Base-by-base conservation (phyloP, 2,329 filamentous ascomycete genomes). In the Didymella arachidicola region DNA sequence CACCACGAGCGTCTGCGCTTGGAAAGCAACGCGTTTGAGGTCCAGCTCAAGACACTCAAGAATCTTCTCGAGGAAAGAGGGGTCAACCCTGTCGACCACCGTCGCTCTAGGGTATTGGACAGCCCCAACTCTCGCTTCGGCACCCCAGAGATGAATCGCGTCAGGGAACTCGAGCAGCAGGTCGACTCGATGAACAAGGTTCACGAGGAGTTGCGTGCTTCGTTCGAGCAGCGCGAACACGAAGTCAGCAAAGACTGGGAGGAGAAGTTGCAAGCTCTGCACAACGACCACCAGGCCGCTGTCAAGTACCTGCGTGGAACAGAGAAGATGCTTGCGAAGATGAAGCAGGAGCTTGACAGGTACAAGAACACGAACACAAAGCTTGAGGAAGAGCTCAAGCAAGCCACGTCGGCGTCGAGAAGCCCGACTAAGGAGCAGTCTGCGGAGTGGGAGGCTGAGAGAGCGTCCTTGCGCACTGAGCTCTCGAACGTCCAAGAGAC, bases 251-350 rank as follows among this genome's bases (percentile, higher is more conserved):
- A 87, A 54, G 86, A 91, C 45, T 98, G 96, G 79, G 90, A 93
- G 62, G 93, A 97, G 75, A 97, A 97, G 77, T 84, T 99, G 51
- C 87, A 92, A 59, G 93, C 97, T 73, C 87, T 99, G 30, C 93
- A 98, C 79, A 96, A 93, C 74, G 95, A 99, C 76, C 97, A 99
- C 75, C 93, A 97, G 77, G 97, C 95, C 41, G 94, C 95, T 16
- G 93, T 98, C 48, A 95, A 97, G 78, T 99, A 99, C 72, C 92
- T 99, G 67, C 96, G 97, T 78, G 95, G 95, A 58, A 98, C 95
- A 1, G 95, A 99, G 79, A 98, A 97, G 84, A 97, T 99, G 93
- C 86, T 99, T 47, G 93, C 95, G 78, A 94, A 96, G 77, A 94
- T 99, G 84, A 98, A 98, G 81, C 93, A 97, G 71, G 95, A 99